These are phyloP conservation scores for Cunninghamia lanceolata DNA, from an alignment of 75 land plant species.

Conservation along the genomic window DNA sequence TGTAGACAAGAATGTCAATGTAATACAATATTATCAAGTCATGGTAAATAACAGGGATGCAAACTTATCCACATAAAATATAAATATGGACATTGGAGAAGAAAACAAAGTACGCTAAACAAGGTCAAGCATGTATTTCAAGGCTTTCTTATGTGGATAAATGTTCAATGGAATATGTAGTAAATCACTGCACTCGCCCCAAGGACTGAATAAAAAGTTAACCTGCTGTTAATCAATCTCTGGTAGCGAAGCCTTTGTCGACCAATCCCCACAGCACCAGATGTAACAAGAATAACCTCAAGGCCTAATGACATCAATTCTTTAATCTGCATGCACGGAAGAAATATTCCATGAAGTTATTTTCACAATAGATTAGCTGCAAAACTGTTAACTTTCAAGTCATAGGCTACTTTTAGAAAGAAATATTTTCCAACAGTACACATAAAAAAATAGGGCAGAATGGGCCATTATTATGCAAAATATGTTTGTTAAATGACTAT, in stretches of 20 bases:
- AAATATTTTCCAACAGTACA: background rate
- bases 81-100: background rate
- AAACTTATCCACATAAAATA: background rate
- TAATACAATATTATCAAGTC: constrained; percentile 1
- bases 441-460: background rate
- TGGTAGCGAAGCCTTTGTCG: constrained; percentile 84
- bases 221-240: constrained; percentile 87
- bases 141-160: background rate
- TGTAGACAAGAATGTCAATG: constrained; percentile 4
- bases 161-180: background rate
- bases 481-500: background rate
- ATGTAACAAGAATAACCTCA: constrained; percentile 90
- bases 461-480: background rate
- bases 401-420: background rate
- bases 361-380: background rate
- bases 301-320: constrained; percentile 59
- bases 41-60: constrained; percentile 4
- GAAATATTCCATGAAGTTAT: background rate
- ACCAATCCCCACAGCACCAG: constrained; percentile 95
- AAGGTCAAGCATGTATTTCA: background rate
- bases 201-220: background rate
- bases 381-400: background rate
- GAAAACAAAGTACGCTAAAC: background rate
- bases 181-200: background rate
- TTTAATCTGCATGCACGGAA: constrained; percentile 50